phyloP scores from a whole-genome alignment of 495 filamentous ascomycete genomes.

The Annulohypoxylon moriforme region DNA sequence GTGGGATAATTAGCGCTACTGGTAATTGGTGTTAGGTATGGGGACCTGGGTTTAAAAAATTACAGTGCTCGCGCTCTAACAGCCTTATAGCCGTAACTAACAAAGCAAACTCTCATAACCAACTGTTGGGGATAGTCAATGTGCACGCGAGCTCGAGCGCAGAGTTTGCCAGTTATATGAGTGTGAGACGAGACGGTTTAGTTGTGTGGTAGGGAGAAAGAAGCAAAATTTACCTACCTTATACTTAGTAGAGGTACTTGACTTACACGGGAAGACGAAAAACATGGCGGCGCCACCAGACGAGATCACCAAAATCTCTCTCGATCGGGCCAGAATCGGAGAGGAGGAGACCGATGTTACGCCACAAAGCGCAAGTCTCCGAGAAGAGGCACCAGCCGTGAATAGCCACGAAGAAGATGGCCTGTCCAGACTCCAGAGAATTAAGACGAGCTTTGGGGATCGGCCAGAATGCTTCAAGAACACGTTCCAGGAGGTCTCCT shows the following conservation, averaged over 20 bases:
- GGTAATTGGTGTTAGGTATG: background rate
- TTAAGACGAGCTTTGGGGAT: conserved; percentile 42
- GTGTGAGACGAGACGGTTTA: background rate
- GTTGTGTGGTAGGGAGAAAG: background rate
- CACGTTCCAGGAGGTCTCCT: conserved; percentile 72
- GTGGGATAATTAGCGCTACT: conserved; percentile 11
- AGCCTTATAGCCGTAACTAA: conserved; percentile 1
- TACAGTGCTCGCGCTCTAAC: background rate
- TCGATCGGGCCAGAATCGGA: conserved; percentile 3
- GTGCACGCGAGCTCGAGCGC: background rate
- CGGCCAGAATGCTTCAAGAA: conserved; percentile 53
- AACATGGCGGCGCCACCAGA: conserved; percentile 12
- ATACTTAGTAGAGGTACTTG: no score
- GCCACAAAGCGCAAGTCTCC: conserved; percentile 17
- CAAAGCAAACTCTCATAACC: background rate
- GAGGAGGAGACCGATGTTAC: conserved; percentile 5
- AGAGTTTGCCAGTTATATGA: background rate
- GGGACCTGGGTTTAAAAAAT: conserved; percentile 1
- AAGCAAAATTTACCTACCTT: background rate
- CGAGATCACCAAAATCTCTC: conserved; percentile 29
- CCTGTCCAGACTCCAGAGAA: conserved; percentile 35
- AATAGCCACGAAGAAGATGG: conserved; percentile 30
- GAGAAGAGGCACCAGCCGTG: background rate
- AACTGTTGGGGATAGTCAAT: conserved; percentile 10
- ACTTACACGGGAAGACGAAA: background rate